These are phyloP conservation scores for Bonia amplexicaulis DNA, from an alignment of 176 grass and related monocot genomes.

Conservation along the genomic window DNA sequence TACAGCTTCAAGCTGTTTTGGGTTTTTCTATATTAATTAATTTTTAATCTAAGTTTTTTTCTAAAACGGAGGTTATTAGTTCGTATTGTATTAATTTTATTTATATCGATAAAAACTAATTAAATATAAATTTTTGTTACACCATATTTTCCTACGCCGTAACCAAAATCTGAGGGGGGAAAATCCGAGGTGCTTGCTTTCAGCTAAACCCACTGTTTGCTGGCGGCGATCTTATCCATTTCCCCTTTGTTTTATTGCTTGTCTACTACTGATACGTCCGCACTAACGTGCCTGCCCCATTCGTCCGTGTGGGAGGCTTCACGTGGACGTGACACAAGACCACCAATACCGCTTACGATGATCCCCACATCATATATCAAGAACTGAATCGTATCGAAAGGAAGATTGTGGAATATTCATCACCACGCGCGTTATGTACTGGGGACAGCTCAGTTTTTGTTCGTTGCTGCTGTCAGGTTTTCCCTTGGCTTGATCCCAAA, in stretches of 20 bases:
- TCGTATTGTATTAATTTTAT: no score
- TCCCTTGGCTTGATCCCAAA: neutral
- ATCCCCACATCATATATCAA: neutral
- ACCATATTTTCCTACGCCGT: accelerated
- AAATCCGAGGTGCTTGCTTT: neutral
- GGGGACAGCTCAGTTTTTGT: neutral
- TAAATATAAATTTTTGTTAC: no score
- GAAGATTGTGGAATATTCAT: neutral
- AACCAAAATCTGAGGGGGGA: accelerated
- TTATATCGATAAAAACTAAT: no score
- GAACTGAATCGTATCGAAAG: neutral
- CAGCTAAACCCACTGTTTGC: neutral
- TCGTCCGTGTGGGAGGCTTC: neutral
- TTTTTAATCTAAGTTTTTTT: accelerated
- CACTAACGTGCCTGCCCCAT: neutral
- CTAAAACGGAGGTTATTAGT: no score
- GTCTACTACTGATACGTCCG: neutral
- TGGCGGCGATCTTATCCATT: neutral
- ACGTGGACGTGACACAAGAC: neutral
- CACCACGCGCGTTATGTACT: neutral
- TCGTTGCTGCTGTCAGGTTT: neutral
- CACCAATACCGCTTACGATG: neutral
- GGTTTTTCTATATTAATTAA: no score
- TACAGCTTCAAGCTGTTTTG: no score
- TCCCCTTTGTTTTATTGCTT: neutral